phyloP scores from a whole-genome alignment of 768 basidiomycete genomes.

The Mycena olivaceomarginata region DNA sequence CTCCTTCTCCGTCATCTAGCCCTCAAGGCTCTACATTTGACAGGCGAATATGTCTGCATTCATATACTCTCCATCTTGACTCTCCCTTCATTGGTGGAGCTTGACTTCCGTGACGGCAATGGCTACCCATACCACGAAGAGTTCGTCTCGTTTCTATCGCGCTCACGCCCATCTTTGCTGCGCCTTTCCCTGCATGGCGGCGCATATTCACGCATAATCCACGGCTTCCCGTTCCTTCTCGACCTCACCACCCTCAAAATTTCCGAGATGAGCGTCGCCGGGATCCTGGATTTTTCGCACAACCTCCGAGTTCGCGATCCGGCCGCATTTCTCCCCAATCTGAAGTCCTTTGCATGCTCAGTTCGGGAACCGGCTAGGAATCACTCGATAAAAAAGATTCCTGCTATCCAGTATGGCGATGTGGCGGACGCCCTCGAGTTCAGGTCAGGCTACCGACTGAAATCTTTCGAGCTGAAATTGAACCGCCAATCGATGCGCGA shows the following conservation, averaged over 20 bases:
- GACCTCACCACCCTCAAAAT: background rate
- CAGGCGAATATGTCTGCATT: background rate
- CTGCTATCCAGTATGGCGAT: background rate
- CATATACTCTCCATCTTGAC: conserved; percentile 2
- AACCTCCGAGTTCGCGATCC: background rate
- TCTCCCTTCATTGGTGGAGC: background rate
- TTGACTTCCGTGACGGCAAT: background rate
- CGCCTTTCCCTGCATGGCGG: background rate
- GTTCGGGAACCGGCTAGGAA: background rate
- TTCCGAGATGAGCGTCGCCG: background rate
- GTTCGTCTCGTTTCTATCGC: background rate
- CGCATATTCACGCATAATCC: background rate
- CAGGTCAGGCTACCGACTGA: background rate
- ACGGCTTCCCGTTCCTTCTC: background rate
- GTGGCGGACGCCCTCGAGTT: background rate
- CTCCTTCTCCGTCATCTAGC: background rate
- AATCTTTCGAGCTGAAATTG: background rate
- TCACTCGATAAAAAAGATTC: background rate
- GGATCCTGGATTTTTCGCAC: background rate
- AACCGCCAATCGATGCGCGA: background rate
- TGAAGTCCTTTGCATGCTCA: background rate
- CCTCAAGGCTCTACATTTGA: background rate
- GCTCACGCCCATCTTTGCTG: background rate
- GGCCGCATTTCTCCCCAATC: conserved; percentile 1
- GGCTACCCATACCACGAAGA: background rate